phyloP scores from a whole-genome alignment of 257 asterid species.

The Cinchona pubescens region DNA sequence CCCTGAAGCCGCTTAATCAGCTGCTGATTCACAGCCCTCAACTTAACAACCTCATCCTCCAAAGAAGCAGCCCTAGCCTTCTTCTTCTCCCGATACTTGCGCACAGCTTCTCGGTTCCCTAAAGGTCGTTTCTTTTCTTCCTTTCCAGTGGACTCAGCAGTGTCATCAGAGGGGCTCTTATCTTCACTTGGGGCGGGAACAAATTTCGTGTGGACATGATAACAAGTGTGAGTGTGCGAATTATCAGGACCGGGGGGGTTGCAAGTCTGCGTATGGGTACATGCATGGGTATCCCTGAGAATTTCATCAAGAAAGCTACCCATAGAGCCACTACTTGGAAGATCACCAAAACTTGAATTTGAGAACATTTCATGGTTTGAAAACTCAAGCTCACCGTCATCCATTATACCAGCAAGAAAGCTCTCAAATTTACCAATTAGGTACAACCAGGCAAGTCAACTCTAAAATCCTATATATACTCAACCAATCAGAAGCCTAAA shows the following conservation, averaged over 20 bases:
- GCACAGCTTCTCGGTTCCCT: conserved; percentile 97
- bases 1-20: conserved; percentile 84
- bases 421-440: neutral
- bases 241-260: conserved; percentile 89
- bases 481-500: neutral
- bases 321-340: conserved; percentile 43
- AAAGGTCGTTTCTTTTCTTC: conserved; percentile 64
- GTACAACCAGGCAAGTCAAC: neutral
- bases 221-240: conserved; percentile 74
- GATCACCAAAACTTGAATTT: conserved; percentile 37
- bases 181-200: conserved; percentile 61
- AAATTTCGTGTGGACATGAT: conserved; percentile 91
- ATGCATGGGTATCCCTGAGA: conserved; percentile 47
- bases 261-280: conserved; percentile 96
- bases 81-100: conserved; percentile 93
- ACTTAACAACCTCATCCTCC: conserved; percentile 75
- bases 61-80: conserved; percentile 83
- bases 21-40: conserved; percentile 86
- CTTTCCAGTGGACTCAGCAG: conserved; percentile 82
- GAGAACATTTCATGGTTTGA: conserved; percentile 39
- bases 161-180: conserved; percentile 70
- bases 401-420: conserved; percentile 24
- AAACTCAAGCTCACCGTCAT: conserved; percentile 43
- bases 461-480: neutral
- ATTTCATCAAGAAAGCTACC: conserved; percentile 39